Percentiles rank a stretch among this genome's conserved stretches.
Evolutionary conservation across 495 filamentous ascomycete species (phyloP).

Genomic region (Pseudotulostoma volvatum): DNA sequence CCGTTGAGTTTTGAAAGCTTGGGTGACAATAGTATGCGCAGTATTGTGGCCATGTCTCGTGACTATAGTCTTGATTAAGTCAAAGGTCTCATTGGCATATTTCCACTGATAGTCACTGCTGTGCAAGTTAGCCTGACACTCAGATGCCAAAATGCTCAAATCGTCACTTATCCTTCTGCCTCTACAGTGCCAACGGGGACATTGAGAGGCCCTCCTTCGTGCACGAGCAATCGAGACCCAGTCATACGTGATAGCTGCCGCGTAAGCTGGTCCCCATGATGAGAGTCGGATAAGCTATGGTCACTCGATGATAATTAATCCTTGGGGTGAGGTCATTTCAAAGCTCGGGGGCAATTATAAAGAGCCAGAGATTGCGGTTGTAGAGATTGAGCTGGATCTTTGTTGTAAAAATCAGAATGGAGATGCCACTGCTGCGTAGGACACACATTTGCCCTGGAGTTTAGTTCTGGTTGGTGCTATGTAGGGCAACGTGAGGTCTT

Average conservation of each 20-base stretch:
- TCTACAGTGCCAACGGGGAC: constrained; percentile 82
- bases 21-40: no score
- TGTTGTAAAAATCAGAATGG: constrained; percentile 34
- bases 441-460: constrained; percentile 48
- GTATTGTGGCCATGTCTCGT: no score
- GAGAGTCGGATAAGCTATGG: constrained; percentile 72
- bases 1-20: no score
- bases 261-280: constrained; percentile 68
- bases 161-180: constrained; percentile 77
- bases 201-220: constrained; percentile 67
- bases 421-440: constrained; percentile 47
- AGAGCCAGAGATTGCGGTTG: constrained; percentile 36
- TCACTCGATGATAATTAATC: constrained; percentile 71
- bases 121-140: constrained; percentile 36
- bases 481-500: no score
- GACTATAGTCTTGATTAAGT: no score
- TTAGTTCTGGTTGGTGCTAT: no score
- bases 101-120: no score
- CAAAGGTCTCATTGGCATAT: no score
- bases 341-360: constrained; percentile 36
- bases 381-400: constrained; percentile 35
- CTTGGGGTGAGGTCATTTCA: constrained; percentile 67
- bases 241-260: constrained; percentile 72
- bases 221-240: constrained; percentile 85
- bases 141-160: constrained; percentile 47